Evolutionary conservation across 2,329 filamentous ascomycete genomes (phyloP).

Genomic region (Hypoxylon sp.): DNA sequence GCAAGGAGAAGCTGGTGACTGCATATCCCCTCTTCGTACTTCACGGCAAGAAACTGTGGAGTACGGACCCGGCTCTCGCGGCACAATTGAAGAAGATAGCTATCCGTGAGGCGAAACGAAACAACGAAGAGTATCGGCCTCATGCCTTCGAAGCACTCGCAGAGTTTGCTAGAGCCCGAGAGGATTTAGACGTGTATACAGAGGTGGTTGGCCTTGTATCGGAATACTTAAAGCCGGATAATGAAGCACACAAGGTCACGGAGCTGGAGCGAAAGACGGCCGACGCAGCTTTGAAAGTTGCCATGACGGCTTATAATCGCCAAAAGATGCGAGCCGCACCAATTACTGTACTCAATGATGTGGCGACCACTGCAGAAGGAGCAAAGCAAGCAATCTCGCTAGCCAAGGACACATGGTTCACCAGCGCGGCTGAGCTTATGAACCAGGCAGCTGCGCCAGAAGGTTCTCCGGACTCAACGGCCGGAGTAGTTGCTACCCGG

Average conservation of each 20-base stretch:
- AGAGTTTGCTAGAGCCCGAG: slow-evolving; percentile 76
- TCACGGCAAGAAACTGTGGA: slow-evolving; percentile 72
- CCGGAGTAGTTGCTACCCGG: slow-evolving; percentile 48
- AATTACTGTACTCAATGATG: slow-evolving; percentile 56
- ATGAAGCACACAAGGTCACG: slow-evolving; percentile 60
- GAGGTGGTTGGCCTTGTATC: slow-evolving; percentile 76
- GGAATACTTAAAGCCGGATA: slow-evolving; percentile 71
- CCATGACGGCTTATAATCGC: slow-evolving; percentile 66
- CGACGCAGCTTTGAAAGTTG: slow-evolving; percentile 66
- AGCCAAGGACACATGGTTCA: slow-evolving; percentile 68
- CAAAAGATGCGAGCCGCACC: slow-evolving; percentile 58
- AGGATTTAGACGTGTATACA: slow-evolving; percentile 78
- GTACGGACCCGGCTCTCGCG: slow-evolving; percentile 66
- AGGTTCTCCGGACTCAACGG: slow-evolving; percentile 22
- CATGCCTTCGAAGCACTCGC: slow-evolving; percentile 81
- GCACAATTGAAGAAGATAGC: slow-evolving; percentile 84
- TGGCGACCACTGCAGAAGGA: slow-evolving; percentile 58
- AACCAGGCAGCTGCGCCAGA: slow-evolving; percentile 56
- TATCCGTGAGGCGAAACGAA: slow-evolving; percentile 89
- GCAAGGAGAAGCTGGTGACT: slow-evolving; percentile 87
- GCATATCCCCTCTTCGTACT: slow-evolving; percentile 84
- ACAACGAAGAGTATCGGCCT: slow-evolving; percentile 86
- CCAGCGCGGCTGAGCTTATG: slow-evolving; percentile 64
- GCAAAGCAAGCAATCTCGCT: slow-evolving; percentile 58
- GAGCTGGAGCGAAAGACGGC: slow-evolving; percentile 62